Base-by-base conservation (phyloP, 805 yeast species). In the Zygotorulaspora danielsina region DNA sequence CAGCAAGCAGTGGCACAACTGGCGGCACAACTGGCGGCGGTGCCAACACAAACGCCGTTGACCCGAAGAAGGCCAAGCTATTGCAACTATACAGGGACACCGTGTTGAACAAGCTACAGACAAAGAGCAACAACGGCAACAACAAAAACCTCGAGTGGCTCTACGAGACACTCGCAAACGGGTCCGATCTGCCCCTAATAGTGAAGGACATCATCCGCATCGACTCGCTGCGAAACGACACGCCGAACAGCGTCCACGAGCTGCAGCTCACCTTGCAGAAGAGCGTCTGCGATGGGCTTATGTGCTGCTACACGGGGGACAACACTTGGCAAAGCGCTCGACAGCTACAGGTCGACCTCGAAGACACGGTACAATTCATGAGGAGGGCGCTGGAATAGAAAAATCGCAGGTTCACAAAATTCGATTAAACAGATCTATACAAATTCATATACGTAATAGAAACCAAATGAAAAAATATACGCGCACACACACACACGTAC, bases 341-440 rank as follows among this genome's bases (percentile, higher is more conserved):
- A 19, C 60, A 56, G 30, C 50, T 55, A 11, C 65, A 61, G 38
- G 16, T 41, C 2, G 64, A 61, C 39, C 40, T 61, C 15, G 63
- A 59, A 30, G 64, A 59, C 35, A 61, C 63, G 2, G 63, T 61
- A 1, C 61, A 57, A 36, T 61, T 61, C 45, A 61, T 61, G 57
- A 49, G 64, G 38, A 46, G 64, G 30, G 64, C 64, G 22, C 36
- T 61, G 12, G 63, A 57, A 27, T 57, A 45, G n/a, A n/a, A n/a
- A n/a, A 39, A 38, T 27, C 40, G 37, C 46, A 36, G 42, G 38
- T 38, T 39, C 48, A 31, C 47, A 40, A 30, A 28, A 9, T 13
- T 21, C 36, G 15, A 19, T 13, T 17, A 22, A 19, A 13, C 36
- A 10, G 16, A 15, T 10, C n/a, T 27, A 27, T 12, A 27, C 16